phyloP scores from a whole-genome alignment of 495 filamentous ascomycete species.

The Hypomontagnella submonticulosa region DNA sequence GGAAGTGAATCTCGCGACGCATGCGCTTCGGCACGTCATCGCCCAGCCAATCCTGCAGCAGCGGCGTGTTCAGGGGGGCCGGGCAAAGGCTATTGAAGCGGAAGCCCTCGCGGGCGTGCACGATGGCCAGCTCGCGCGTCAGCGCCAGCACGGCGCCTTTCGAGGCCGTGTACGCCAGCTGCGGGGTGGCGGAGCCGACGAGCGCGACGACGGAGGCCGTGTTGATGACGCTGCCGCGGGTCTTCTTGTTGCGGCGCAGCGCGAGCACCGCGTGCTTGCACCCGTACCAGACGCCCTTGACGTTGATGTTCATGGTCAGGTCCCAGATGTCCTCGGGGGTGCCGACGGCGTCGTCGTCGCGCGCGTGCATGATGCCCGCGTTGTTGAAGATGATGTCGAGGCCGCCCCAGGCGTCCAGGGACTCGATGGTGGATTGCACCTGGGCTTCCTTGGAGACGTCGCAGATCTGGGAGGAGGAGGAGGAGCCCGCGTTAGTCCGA shows the following conservation, averaged over 20 bases:
- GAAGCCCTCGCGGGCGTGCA: constrained; percentile 84
- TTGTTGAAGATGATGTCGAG: constrained; percentile 98
- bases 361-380: constrained; percentile 95
- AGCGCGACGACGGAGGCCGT: constrained; percentile 93
- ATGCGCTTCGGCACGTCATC: constrained; percentile 85
- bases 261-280: constrained; percentile 91
- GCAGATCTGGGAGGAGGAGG: constrained; percentile 53
- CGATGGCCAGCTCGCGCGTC: constrained; percentile 83
- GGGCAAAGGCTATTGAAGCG: constrained; percentile 94
- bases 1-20: constrained; percentile 94
- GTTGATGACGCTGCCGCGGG: constrained; percentile 86
- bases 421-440: constrained; percentile 75
- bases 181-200: constrained; percentile 92
- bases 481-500: constrained; percentile 7
- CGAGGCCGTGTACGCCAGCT: constrained; percentile 93
- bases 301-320: constrained; percentile 91
- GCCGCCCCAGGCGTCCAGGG: constrained; percentile 87
- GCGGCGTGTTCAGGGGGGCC: constrained; percentile 84
- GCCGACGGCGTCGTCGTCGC: constrained; percentile 85
- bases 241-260: constrained; percentile 83
- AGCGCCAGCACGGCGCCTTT: constrained; percentile 94
- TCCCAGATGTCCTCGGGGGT: constrained; percentile 96
- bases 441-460: constrained; percentile 77
- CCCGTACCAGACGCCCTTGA: constrained; percentile 98
- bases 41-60: constrained; percentile 97